Evolutionary conservation across 176 grass and related monocot genomes (phyloP).

Genomic region (Ananas comosus): DNA sequence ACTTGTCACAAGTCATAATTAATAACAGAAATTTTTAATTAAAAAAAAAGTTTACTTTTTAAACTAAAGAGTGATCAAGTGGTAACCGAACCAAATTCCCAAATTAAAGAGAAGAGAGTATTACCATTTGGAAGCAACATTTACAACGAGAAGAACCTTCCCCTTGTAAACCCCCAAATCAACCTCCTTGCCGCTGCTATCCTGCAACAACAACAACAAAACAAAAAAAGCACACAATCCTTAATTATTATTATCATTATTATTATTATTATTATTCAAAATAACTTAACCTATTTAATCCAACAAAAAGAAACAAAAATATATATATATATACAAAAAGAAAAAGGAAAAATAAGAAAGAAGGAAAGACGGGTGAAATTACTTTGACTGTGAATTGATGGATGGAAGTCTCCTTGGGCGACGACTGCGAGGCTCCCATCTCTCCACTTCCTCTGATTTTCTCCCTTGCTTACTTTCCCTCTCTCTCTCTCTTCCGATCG

Average conservation of each 20-base stretch:
- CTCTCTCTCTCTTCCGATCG: background rate
- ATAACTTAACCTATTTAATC: background rate
- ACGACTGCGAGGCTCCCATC: conserved; percentile 61
- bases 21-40: background rate
- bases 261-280: no score
- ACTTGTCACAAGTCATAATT: no score
- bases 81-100: background rate
- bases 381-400: conserved; percentile 94
- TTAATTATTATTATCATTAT: no score
- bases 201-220: conserved; percentile 27
- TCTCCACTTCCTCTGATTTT: background rate
- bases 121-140: conserved; percentile 95
- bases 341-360: conserved; percentile 4
- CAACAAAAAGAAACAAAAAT: background rate
- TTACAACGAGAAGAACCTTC: conserved; percentile 87
- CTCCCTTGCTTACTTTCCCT: background rate
- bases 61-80: background rate
- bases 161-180: conserved; percentile 71
- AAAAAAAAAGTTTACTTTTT: background rate
- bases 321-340: no score
- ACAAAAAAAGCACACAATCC: background rate
- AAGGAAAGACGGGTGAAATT: conserved; percentile 1
- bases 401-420: conserved; percentile 47
- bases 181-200: conserved; percentile 64
- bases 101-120: background rate